Evolutionary conservation across 306 rosid species (phyloP).

Genomic region (Cucurbita moschata): DNA sequence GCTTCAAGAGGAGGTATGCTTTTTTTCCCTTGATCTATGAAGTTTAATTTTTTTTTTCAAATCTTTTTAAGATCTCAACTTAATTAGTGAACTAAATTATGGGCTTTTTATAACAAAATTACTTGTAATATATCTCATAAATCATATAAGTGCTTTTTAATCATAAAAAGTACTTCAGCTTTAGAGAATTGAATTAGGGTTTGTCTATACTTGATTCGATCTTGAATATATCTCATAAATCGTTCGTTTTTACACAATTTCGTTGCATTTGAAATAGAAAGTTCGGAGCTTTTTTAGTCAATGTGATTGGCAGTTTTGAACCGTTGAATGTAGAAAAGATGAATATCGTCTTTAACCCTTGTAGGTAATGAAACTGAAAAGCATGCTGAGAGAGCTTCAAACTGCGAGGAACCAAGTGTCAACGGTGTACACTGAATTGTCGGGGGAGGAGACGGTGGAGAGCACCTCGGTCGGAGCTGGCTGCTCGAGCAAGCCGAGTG

Average conservation of each 20-base stretch:
- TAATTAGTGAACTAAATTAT: no score
- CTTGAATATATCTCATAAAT: no score
- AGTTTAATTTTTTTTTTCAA: neutral
- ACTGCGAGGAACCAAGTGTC: conserved; percentile 40
- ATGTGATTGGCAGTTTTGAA: no score
- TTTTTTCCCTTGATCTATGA: neutral
- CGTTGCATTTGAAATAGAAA: neutral
- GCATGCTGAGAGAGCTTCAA: conserved; percentile 50
- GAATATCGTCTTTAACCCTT: neutral
- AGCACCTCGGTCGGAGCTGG: conserved; percentile 46
- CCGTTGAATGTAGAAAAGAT: no score
- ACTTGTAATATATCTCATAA: no score
- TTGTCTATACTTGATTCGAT: no score
- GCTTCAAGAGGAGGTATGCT: conserved; percentile 70
- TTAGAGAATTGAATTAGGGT: no score
- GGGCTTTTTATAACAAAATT: neutral
- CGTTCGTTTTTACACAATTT: no score
- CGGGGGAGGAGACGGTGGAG: conserved; percentile 85
- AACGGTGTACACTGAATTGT: conserved; percentile 49
- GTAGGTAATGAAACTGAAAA: conserved; percentile 60
- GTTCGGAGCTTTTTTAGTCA: neutral
- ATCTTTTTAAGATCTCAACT: neutral
- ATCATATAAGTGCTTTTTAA: no score
- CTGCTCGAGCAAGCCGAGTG: conserved; percentile 17
- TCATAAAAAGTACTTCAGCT: no score